phyloP scores from a whole-genome alignment of 805 yeast species.

The Kuraishia piskuri region DNA sequence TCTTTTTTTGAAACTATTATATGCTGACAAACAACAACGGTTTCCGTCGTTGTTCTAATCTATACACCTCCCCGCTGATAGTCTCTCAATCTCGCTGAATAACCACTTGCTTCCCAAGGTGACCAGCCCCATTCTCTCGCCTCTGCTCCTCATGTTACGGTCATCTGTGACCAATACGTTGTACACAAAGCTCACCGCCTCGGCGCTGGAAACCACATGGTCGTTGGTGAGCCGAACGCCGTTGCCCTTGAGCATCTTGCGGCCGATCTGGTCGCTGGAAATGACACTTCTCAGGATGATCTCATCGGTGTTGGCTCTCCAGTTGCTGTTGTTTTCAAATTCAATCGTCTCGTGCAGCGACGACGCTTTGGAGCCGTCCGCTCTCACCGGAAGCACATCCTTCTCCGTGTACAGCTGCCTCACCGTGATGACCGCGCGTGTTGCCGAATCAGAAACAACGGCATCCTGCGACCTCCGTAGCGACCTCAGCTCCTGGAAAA shows the following conservation, averaged over 20 bases:
- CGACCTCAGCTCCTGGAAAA: conserved; percentile 70
- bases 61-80: conserved; percentile 41
- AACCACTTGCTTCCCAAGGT: conserved; percentile 56
- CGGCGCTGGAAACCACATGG: conserved; percentile 21
- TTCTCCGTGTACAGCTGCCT: conserved; percentile 54
- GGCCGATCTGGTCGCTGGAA: conserved; percentile 20
- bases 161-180: conserved; percentile 69
- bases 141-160: conserved; percentile 59
- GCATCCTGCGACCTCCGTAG: conserved; percentile 64
- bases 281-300: conserved; percentile 46
- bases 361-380: conserved; percentile 61
- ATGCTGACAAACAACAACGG: neutral
- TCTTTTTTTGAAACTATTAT: neutral
- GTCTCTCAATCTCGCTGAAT: conserved; percentile 38
- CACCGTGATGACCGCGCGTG: conserved; percentile 68
- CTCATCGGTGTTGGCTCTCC: conserved; percentile 70
- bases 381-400: conserved; percentile 50
- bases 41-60: conserved; percentile 24
- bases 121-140: conserved; percentile 46
- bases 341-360: conserved; percentile 66
- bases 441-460: conserved; percentile 70
- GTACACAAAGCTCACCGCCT: conserved; percentile 39
- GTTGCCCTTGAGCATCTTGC: conserved; percentile 18
- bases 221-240: conserved; percentile 13
- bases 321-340: conserved; percentile 62